Base-by-base conservation (phyloP, 2,329 filamentous ascomycete species). In the Sclerotinia spermophila region DNA sequence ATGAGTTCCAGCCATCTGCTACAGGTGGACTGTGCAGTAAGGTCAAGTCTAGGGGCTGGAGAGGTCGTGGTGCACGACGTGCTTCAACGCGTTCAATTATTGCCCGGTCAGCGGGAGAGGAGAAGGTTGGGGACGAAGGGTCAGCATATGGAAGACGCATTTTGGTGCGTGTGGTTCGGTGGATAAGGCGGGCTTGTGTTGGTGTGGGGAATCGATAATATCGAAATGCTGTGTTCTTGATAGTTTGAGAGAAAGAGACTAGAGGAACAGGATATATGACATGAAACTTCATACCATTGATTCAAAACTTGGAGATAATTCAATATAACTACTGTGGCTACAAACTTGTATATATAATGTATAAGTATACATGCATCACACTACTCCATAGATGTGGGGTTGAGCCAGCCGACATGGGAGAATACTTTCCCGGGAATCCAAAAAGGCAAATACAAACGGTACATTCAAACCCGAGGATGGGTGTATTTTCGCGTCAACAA, bases 21-120 rank as follows among this genome's bases (percentile, higher is more conserved):
- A 95, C 86, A 27, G 89, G 82, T 1, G 91, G 90, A 30, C 89
- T 87, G 82, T 95, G 92, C 19, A 95, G 85, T 1, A 95, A 86
- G 2, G 92, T 84, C 2, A 93, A 86, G 79, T 95, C 92, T n/a
- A 95, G 86, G 0, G 90, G 81, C 72, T 92, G 91, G 30, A 95
- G 86, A 3, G 90, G 90, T 1, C 91, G 88, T 0, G 91, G 90
- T 2, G 83, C 81, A 35, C 91, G 89, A 24, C 92, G 90, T 45
- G 86, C 88, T 15, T 83, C 82, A 76, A 93, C 88, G 76, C 90
- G 89, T 65, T 82, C 75, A 74, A 91, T 86, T 77, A 93, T 88
- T 45, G 83, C 86, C 1, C 82, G 81, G 8, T 89, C 84, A 59
- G 85, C 82, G 2, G 81, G 74, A 35, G 80, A 79, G 24, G 81